Evolutionary conservation across 768 basidiomycete genomes (phyloP), one percentile per base, ranked within the genome.

Genomic region (Russula brevipes): DNA sequence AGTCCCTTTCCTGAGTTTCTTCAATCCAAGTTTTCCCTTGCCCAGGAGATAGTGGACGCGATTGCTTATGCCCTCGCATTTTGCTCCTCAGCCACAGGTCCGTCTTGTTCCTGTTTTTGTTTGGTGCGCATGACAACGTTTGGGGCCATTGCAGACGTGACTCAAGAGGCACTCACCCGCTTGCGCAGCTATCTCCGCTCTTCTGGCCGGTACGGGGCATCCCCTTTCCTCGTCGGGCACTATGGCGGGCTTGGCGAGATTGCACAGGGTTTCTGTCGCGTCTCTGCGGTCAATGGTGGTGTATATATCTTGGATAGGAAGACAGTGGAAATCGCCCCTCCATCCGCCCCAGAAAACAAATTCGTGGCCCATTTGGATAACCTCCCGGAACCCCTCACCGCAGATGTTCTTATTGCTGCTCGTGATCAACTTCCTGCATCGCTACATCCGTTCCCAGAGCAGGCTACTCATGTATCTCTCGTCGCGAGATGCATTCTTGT

Each of bases 221-320:
- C 85, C 0, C 85, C 94, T 1, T 98, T 94, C 76, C 82, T 98
- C 16, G 80, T 98, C n/a, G 93, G 93, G 0, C 93, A 97, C 68
- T 98, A 97, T 72, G 96, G 96, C 17, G 91, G 94, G 19, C 80
- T 88, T 0, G 96, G 96, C 5, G 96, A 98, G 70, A 85, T 98
- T 11, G 82, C 89, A 0, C 96, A 98, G 74, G 95, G 94, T 2
- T 98, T 90, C 69, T 87, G 85, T 71, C 91, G 94, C 16, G 84
- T 89, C 24, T 80, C 92, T 14, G 96, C 96, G 2, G 95, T 98
- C 38, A 79, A 78, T 53, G 88, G 89, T 17, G 83, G 78, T 0
- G 84, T 86, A 11, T 92, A 91, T 70, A 85, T 92, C 63, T 80
- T 92, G 4, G 86, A 86, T 31, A 79, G 82, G 50, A 71, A 73